Conservation (phyloP, 108 stramenopile species). For the Cyclostephanos invisitatus region DNA sequence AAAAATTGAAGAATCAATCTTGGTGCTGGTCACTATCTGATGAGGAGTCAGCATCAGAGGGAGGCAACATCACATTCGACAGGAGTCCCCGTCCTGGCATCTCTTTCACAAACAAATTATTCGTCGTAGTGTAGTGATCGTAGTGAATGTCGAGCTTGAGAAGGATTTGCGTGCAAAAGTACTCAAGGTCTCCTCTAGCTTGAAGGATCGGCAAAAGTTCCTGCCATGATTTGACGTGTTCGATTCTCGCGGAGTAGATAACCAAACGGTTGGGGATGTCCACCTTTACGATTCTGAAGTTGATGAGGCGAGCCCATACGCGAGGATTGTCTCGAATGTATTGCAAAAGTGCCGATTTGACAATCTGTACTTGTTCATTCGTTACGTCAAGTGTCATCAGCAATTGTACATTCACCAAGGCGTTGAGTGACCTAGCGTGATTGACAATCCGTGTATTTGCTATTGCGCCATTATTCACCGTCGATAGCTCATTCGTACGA, state of each 20-base stretch:
- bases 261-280: constrained; percentile 56
- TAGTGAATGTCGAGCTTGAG: constrained; percentile 54
- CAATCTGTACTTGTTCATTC: constrained; percentile 59
- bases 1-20: background rate
- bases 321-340: constrained; percentile 66
- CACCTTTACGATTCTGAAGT: constrained; percentile 54
- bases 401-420: constrained; percentile 51
- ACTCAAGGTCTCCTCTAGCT: constrained; percentile 51
- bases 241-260: constrained; percentile 48
- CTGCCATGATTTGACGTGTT: constrained; percentile 74
- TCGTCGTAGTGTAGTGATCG: background rate
- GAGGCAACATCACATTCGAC: background rate
- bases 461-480: constrained; percentile 67
- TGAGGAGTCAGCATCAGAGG: background rate
- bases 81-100: background rate
- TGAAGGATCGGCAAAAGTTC: constrained; percentile 50
- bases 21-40: background rate
- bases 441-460: constrained; percentile 69
- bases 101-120: background rate
- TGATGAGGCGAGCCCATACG: constrained; percentile 58
- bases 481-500: constrained; percentile 73
- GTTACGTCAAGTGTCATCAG: constrained; percentile 49
- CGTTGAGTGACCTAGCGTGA: constrained; percentile 64
- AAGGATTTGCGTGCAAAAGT: constrained; percentile 52
- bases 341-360: constrained; percentile 55